These are phyloP conservation scores for Kodamaea anthophila DNA, from an alignment of 1,139 yeast genomes.

Conservation along the genomic window DNA sequence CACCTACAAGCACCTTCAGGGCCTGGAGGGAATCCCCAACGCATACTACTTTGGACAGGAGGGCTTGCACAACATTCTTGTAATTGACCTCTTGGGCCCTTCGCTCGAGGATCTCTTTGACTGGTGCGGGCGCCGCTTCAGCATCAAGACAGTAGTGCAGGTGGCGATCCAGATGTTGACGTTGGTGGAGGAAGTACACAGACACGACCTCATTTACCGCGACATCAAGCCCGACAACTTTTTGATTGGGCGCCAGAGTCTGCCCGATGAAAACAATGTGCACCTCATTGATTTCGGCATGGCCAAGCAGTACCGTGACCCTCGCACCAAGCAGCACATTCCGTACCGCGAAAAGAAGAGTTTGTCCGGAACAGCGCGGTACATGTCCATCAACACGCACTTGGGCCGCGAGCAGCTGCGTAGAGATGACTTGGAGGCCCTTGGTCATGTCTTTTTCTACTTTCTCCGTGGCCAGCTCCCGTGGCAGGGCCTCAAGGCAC, in stretches of 20 bases:
- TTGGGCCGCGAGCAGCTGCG: slow-evolving; percentile 94
- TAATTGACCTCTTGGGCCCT: slow-evolving; percentile 91
- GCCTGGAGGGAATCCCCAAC: slow-evolving; percentile 79
- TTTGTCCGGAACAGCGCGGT: slow-evolving; percentile 92
- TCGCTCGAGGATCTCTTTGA: slow-evolving; percentile 93
- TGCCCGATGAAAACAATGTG: slow-evolving; percentile 45
- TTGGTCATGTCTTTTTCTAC: slow-evolving; percentile 93
- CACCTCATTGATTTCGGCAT: slow-evolving; percentile 87
- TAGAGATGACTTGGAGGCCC: slow-evolving; percentile 90
- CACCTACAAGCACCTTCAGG: slow-evolving; percentile 82
- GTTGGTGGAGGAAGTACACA: slow-evolving; percentile 82
- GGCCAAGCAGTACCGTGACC: slow-evolving; percentile 97
- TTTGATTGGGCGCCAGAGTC: slow-evolving; percentile 69
- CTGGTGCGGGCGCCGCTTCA: slow-evolving; percentile 93
- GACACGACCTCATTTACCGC: slow-evolving; percentile 83
- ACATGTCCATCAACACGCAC: slow-evolving; percentile 96
- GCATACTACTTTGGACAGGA: slow-evolving; percentile 98
- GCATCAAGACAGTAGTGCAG: slow-evolving; percentile 83
- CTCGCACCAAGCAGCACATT: slow-evolving; percentile 89
- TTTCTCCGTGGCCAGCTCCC: slow-evolving; percentile 91
- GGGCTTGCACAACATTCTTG: slow-evolving; percentile 89
- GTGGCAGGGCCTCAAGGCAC: slow-evolving; percentile 99
- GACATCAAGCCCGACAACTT: slow-evolving; percentile 97
- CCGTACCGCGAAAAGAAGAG: slow-evolving; percentile 95
- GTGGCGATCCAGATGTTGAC: slow-evolving; percentile 90